These are phyloP conservation scores for Cucurbita moschata DNA, from an alignment of 306 rosid genomes.

Conservation along the genomic window DNA sequence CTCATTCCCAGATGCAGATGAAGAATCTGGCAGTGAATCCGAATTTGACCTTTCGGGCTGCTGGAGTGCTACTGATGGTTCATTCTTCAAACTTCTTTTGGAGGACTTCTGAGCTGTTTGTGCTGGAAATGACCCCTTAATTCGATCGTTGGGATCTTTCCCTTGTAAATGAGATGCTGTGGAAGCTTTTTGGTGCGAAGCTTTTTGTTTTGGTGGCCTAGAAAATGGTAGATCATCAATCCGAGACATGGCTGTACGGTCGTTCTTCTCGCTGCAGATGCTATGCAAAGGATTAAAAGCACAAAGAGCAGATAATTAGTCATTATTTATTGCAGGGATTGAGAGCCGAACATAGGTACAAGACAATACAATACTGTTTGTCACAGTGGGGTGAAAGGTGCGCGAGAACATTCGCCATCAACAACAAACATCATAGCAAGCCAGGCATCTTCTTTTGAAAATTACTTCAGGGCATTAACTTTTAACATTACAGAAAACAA, in stretches of 20 bases:
- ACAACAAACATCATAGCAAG: not conserved
- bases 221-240: conserved; percentile 34
- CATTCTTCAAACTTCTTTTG: conserved; percentile 39
- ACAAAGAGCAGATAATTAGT: not conserved
- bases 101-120: conserved; percentile 43
- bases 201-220: conserved; percentile 51
- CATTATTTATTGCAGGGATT: not conserved
- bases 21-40: conserved; percentile 62
- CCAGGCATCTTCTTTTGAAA: not conserved
- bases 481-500: not conserved
- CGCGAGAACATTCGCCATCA: not conserved
- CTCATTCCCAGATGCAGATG: conserved; percentile 48
- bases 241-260: conserved; percentile 32
- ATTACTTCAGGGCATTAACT: not conserved
- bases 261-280: not conserved
- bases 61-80: conserved; percentile 38
- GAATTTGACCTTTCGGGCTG: conserved; percentile 71
- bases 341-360: not conserved
- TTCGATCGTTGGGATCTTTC: conserved; percentile 16
- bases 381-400: not conserved
- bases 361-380: not conserved
- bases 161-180: conserved; percentile 17
- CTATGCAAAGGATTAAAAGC: not conserved
- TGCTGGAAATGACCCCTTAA: conserved; percentile 17
- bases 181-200: conserved; percentile 25